Evolutionary conservation across 495 filamentous ascomycete species (phyloP), one percentile per base, ranked within the genome.

Genomic region (Hypoxylon perforatum): DNA sequence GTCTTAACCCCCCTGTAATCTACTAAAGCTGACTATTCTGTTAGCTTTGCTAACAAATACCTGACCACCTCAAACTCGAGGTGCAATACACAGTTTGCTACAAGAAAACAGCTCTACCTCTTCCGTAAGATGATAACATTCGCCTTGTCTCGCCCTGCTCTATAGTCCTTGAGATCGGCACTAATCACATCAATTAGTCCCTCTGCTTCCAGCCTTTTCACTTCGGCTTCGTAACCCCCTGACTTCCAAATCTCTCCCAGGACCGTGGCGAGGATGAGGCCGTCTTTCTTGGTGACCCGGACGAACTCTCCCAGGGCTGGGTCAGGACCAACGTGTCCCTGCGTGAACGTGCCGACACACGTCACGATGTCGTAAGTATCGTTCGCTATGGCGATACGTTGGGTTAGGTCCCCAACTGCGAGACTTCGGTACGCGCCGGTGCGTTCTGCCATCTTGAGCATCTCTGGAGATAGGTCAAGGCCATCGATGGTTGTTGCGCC

Each of bases 261-360:
- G 4, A 84, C 74, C 0, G 81, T 82, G 0, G 80, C 79, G 18
- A 80, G 77, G n/a, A 84, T 55, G 14, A 80, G 49, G 2, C 81
- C 80, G 6, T 67, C 73, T 1, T 35, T 63, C 65, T 75, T 80
- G 11, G 74, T 67, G 0, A 83, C 51, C 0, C 81, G 72, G 5
- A 81, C 67, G 23, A 84, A 75, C 46, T 84, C 80, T 39, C 36
- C 3, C 48, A 77, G 44, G 7, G 79, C 73, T 11, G 80, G 80
- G 47, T 72, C 73, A 7, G 80, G 79, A 0, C 80, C 80, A 23
- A 84, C 80, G 57, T 83, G 81, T 17, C 79, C 80, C 0, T 74
- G 73, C 8, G 81, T 83, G 44, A 84, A 80, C 4, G 80, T 84
- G 22, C 81, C 81, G 4, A 75, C 75, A 50, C 81, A 84, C 9